These are phyloP conservation scores for Podaxis sp. DNA, from an alignment of 768 basidiomycete genomes.

Conservation along the genomic window DNA sequence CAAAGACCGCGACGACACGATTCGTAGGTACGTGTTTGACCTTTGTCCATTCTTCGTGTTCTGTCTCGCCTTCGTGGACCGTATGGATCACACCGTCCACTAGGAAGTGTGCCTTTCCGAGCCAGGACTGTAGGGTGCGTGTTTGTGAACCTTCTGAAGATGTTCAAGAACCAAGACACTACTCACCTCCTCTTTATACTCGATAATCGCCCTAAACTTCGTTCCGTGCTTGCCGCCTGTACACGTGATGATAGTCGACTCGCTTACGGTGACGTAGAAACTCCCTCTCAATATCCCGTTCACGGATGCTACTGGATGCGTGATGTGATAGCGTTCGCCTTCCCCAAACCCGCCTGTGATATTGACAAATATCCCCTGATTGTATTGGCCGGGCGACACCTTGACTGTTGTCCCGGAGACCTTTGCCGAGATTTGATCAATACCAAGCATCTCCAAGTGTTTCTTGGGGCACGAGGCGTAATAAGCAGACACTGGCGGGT, in stretches of 20 bases:
- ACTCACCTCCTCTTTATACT: conserved; percentile 94
- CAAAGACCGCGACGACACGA: conserved; percentile 75
- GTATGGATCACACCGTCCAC: conserved; percentile 89
- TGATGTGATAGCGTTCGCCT: conserved; percentile 84
- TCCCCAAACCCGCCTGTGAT: conserved; percentile 72
- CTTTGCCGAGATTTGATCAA: conserved; percentile 93
- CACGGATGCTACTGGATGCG: conserved; percentile 86
- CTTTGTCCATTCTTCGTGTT: conserved; percentile 74
- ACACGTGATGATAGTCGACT: conserved; percentile 81
- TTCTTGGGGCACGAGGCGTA: conserved; percentile 75
- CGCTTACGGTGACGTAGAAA: conserved; percentile 87
- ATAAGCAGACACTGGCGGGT: conserved; percentile 91
- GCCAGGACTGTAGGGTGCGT: conserved; percentile 65
- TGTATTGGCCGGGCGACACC: conserved; percentile 78
- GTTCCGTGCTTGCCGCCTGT: conserved; percentile 60
- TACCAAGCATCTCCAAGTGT: conserved; percentile 68
- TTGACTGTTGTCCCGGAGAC: conserved; percentile 87
- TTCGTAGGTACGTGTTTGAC: conserved; percentile 88
- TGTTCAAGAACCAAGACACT: neutral
- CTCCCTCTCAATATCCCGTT: conserved; percentile 91
- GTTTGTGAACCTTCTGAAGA: neutral
- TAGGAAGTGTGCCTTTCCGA: conserved; percentile 82
- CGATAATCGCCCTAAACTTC: conserved; percentile 78
- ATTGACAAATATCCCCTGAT: conserved; percentile 86
- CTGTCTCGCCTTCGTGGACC: conserved; percentile 62